phyloP scores from a whole-genome alignment of 2,329 filamentous ascomycete species.

The Trichoderma koningiopsis region DNA sequence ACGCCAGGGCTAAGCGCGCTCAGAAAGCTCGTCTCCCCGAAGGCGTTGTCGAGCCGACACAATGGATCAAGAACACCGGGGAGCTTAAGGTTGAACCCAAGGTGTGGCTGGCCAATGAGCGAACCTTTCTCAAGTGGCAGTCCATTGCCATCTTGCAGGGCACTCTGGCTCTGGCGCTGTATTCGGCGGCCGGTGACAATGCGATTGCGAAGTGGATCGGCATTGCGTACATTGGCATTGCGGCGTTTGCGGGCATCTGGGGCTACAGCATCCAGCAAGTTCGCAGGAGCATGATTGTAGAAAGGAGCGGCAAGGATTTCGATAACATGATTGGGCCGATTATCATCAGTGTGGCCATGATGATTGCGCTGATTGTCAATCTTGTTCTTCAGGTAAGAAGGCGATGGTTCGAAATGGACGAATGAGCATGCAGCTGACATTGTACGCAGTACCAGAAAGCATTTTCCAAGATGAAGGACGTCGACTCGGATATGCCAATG shows the following conservation, averaged over 20 bases:
- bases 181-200: constrained; percentile 83
- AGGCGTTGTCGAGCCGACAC: constrained; percentile 80
- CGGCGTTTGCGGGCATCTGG: constrained; percentile 82
- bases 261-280: constrained; percentile 81
- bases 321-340: constrained; percentile 86
- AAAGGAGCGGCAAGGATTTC: constrained; percentile 88
- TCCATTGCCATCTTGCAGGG: constrained; percentile 89
- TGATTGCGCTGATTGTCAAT: constrained; percentile 78
- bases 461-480: constrained; percentile 36
- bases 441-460: constrained; percentile 39
- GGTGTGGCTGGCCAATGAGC: constrained; percentile 97
- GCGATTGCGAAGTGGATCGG: constrained; percentile 76
- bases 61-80: constrained; percentile 93
- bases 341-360: constrained; percentile 77
- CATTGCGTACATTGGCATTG: constrained; percentile 79
- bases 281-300: constrained; percentile 75
- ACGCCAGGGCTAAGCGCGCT: constrained; percentile 61
- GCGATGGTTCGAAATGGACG: constrained; percentile 9
- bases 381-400: constrained; percentile 79
- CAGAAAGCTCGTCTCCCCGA: constrained; percentile 67
- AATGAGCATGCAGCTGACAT: constrained; percentile 12
- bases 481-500: constrained; percentile 22
- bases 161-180: constrained; percentile 78
- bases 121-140: constrained; percentile 98
- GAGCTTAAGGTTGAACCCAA: constrained; percentile 94